These are phyloP conservation scores for Rhodotorula paludigena DNA, from an alignment of 768 basidiomycete species.

Conservation along the genomic window DNA sequence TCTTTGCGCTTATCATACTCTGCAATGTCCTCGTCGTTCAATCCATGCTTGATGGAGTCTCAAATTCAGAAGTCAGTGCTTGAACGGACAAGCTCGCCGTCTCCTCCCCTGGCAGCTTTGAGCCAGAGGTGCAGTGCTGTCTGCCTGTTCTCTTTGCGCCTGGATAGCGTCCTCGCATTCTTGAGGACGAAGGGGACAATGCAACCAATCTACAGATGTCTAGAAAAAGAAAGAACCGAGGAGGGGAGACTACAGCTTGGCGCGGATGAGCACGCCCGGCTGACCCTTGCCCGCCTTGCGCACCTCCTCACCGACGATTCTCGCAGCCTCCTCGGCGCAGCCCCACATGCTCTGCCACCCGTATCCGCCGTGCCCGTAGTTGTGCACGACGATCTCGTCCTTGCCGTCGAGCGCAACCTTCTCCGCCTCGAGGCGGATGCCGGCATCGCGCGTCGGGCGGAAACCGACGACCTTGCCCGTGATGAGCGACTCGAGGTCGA, in stretches of 20 bases:
- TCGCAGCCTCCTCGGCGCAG: conserved; percentile 28
- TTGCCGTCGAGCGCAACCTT: too few species aligned
- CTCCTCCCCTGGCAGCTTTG: too few species aligned
- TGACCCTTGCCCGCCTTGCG: neutral
- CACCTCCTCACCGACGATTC: conserved; percentile 13
- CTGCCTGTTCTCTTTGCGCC: too few species aligned
- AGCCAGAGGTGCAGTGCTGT: too few species aligned
- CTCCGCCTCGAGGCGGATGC: conserved; percentile 42
- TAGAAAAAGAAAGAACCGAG: too few species aligned
- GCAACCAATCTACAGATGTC: neutral
- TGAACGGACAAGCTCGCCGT: too few species aligned
- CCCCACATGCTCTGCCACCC: conserved; percentile 49
- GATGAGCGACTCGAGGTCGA: conserved; percentile 7
- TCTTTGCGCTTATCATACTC: too few species aligned
- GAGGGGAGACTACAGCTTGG: conserved; percentile 1
- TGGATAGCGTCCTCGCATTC: too few species aligned
- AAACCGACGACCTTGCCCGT: conserved; percentile 28
- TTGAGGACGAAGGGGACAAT: too few species aligned
- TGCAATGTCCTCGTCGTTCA: too few species aligned
- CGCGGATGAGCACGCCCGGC: neutral
- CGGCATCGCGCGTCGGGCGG: conserved; percentile 45
- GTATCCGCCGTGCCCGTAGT: conserved; percentile 48
- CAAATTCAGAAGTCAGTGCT: too few species aligned
- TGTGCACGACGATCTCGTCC: conserved; percentile 40
- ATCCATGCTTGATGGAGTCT: too few species aligned